Percentiles rank a stretch among this genome's conserved stretches.
phyloP scores from a whole-genome alignment of 306 rosid species.

The Prunus mongolica region DNA sequence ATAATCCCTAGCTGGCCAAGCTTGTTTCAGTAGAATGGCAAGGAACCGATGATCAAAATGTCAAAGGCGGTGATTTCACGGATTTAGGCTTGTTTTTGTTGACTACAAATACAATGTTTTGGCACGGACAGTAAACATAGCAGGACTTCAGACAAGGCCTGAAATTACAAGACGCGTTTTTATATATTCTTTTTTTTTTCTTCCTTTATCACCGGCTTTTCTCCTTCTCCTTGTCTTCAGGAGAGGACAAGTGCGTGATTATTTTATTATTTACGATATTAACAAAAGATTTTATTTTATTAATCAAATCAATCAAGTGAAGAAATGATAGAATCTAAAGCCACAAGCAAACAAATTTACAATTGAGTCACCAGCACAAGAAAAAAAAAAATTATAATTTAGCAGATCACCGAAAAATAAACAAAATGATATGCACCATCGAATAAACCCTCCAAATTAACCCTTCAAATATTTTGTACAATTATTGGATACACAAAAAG shows the following conservation, averaged over 20 bases:
- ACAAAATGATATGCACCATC: too few relatives aligned
- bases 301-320: not conserved
- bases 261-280: not conserved
- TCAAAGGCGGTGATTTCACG: constrained; percentile 3
- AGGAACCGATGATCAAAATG: not conserved
- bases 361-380: not conserved
- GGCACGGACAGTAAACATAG: not conserved
- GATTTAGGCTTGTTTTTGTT: not conserved
- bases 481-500: too few relatives aligned
- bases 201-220: constrained; percentile 21
- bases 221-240: not conserved
- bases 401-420: too few relatives aligned
- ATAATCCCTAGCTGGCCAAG: constrained; percentile 2
- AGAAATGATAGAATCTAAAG: not conserved
- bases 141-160: constrained; percentile 5
- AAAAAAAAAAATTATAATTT: not conserved
- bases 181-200: not conserved
- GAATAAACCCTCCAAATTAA: too few relatives aligned
- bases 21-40: not conserved
- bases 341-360: not conserved
- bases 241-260: not conserved
- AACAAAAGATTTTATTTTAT: not conserved
- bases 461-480: too few relatives aligned
- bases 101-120: constrained; percentile 4
- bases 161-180: constrained; percentile 16